A percentile compares a stretch with the other conserved stretches of the same genome.
phyloP scores from a whole-genome alignment of 129 eudicot genomes.

The Oenanthe sinensis region DNA sequence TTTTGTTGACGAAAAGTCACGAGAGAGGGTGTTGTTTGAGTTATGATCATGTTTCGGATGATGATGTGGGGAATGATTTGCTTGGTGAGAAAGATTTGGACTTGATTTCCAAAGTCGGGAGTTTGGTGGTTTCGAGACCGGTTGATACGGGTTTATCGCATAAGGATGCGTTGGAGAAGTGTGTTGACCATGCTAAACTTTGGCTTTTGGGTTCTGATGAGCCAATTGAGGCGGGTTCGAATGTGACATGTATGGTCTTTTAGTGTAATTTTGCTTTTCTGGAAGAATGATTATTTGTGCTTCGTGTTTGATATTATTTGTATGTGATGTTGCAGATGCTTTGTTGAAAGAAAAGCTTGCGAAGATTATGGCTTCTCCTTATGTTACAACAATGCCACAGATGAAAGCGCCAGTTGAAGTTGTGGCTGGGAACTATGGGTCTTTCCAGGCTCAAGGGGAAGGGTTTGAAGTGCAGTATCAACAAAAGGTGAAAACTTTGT shows the following conservation, averaged over 20 bases:
- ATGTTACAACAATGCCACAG: constrained; percentile 57
- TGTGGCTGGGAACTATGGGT: constrained; percentile 52
- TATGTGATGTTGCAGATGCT: constrained; percentile 41
- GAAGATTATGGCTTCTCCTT: constrained; percentile 69
- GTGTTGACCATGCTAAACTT: constrained; percentile 67
- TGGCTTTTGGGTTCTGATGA: constrained; percentile 60
- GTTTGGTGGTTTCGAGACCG: constrained; percentile 58
- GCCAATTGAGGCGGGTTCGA: constrained; percentile 36
- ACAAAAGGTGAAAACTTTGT: constrained; percentile 34
- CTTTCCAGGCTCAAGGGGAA: constrained; percentile 52
- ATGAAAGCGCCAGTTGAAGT: constrained; percentile 65
- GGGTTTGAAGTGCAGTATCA: constrained; percentile 32
- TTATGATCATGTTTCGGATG: constrained; percentile 84
- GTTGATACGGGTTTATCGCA: constrained; percentile 57
- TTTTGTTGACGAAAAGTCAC: constrained; percentile 63
- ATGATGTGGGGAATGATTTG: constrained; percentile 49
- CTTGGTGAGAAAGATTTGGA: constrained; percentile 78
- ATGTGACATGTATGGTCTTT: constrained; percentile 48
- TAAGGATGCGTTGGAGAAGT: constrained; percentile 45
- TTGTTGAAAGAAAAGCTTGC: constrained; percentile 54
- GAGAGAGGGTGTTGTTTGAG: constrained; percentile 86
- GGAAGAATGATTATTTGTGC: neutral
- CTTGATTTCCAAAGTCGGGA: constrained; percentile 50
- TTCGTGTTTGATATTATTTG: neutral
- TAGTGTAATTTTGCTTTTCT: neutral